These are phyloP conservation scores for Gnaphalium uliginosum DNA, from an alignment of 129 eudicot species.

Conservation along the genomic window DNA sequence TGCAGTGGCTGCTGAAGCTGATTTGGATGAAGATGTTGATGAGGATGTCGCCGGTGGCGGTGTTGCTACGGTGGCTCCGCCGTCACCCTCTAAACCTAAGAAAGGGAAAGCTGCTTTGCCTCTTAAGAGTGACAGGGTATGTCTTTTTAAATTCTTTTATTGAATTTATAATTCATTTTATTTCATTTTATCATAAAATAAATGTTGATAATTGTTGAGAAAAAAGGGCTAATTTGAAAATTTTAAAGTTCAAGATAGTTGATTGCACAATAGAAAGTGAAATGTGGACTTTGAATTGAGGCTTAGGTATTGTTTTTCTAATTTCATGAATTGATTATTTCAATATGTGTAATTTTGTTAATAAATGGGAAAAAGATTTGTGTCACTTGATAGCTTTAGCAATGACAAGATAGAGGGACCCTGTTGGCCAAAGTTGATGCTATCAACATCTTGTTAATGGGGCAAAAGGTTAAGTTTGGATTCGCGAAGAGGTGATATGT, in stretches of 20 bases:
- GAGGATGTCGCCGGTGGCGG: slow-evolving; percentile 41
- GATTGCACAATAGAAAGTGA: not conserved
- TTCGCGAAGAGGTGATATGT: not conserved
- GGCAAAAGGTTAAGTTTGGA: not conserved
- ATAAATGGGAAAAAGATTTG: not conserved
- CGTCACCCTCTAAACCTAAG: slow-evolving; percentile 57
- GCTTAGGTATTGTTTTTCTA: not conserved
- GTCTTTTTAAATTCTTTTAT: not conserved
- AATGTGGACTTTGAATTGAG: slow-evolving; percentile 4
- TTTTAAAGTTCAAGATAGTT: slow-evolving; percentile 11
- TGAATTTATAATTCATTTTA: not conserved
- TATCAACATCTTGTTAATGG: not conserved
- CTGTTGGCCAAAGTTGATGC: not conserved
- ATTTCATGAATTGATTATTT: not conserved
- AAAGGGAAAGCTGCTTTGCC: slow-evolving; percentile 93
- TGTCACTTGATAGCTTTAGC: not conserved
- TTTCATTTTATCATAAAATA: not conserved
- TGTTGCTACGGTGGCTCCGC: slow-evolving; percentile 39
- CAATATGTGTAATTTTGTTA: not conserved
- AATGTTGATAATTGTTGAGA: not conserved
- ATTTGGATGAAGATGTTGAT: slow-evolving; percentile 47
- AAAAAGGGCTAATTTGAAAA: not conserved
- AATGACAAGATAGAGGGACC: not conserved
- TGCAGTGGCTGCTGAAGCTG: slow-evolving; percentile 63
- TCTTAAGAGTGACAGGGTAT: slow-evolving; percentile 87